Evolutionary conservation across 129 eudicot genomes (phyloP).

Genomic region (Helianthus annuus): DNA sequence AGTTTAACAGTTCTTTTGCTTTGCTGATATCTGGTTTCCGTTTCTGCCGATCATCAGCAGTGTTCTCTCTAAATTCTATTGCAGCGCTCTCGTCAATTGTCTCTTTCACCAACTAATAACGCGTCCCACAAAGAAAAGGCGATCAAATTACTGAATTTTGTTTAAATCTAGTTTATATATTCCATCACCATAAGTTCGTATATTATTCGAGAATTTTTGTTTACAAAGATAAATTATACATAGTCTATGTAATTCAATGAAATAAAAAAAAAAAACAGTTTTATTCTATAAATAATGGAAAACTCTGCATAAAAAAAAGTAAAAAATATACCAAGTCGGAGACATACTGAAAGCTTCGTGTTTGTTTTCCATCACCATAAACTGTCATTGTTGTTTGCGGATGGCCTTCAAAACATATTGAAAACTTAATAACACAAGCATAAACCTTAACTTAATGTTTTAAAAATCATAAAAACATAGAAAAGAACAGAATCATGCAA

Average conservation of each 20-base stretch:
- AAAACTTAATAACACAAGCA: conserved; percentile 6
- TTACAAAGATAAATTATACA: no score
- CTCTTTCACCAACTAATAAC: conserved; percentile 71
- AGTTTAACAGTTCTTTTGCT: conserved; percentile 63
- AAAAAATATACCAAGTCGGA: conserved; percentile 62
- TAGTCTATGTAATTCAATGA: no score
- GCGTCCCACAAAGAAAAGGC: not conserved
- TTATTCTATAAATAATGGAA: no score
- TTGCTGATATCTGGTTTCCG: conserved; percentile 86
- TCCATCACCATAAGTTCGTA: not conserved
- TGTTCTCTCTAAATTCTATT: conserved; percentile 65
- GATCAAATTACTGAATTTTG: conserved; percentile 6
- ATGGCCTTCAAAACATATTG: conserved; percentile 48
- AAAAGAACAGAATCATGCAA: not conserved
- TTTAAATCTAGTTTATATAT: not conserved
- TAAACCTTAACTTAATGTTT: not conserved
- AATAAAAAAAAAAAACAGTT: no score
- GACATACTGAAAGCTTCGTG: conserved; percentile 74
- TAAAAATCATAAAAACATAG: no score
- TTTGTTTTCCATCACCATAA: conserved; percentile 82
- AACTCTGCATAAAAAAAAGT: not conserved
- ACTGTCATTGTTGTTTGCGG: conserved; percentile 73
- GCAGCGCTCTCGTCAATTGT: conserved; percentile 70
- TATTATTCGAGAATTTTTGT: not conserved
- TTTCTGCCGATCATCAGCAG: conserved; percentile 90